A percentile compares a stretch with the other conserved stretches of the same genome.
phyloP scores from a whole-genome alignment of 768 basidiomycete genomes.

The Lyophyllum atratum region DNA sequence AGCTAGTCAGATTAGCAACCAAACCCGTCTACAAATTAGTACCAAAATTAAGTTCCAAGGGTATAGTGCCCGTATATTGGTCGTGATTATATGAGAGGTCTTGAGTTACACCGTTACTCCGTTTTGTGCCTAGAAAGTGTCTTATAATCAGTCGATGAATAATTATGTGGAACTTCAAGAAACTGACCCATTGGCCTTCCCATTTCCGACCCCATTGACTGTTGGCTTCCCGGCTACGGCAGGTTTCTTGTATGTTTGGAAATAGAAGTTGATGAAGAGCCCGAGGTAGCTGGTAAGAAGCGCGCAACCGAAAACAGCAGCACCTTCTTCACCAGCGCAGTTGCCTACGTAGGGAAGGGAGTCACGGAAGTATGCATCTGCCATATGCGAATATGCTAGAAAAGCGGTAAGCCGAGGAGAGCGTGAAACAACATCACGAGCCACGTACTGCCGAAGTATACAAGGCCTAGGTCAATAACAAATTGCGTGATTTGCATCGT shows the following conservation, averaged over 20 bases:
- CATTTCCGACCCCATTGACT: slow-evolving; percentile 45
- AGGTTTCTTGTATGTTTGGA: slow-evolving; percentile 80
- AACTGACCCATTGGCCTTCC: slow-evolving; percentile 43
- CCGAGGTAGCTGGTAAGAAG: slow-evolving; percentile 89
- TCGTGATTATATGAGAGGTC: slow-evolving; percentile 28
- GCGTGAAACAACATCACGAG: neutral
- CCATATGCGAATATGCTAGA: slow-evolving; percentile 81
- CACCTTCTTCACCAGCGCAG: slow-evolving; percentile 87
- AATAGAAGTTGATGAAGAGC: slow-evolving; percentile 95
- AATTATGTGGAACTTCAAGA: neutral
- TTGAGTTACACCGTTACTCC: slow-evolving; percentile 24
- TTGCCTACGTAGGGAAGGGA: slow-evolving; percentile 70
- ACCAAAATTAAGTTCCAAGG: slow-evolving; percentile 33
- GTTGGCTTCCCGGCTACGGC: slow-evolving; percentile 30
- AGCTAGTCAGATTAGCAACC: slow-evolving; percentile 11
- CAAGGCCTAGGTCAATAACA: slow-evolving; percentile 84
- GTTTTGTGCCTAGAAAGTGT: slow-evolving; percentile 29
- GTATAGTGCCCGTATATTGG: slow-evolving; percentile 37
- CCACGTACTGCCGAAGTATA: slow-evolving; percentile 93
- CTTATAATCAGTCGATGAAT: slow-evolving; percentile 12
- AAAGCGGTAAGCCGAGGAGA: slow-evolving; percentile 7
- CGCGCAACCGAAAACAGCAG: slow-evolving; percentile 87
- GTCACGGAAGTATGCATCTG: slow-evolving; percentile 57
- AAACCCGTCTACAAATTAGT: slow-evolving; percentile 32
- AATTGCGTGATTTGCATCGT: slow-evolving; percentile 97